phyloP scores from a whole-genome alignment of 305 asterid species.

The Fraxinus albicans region DNA sequence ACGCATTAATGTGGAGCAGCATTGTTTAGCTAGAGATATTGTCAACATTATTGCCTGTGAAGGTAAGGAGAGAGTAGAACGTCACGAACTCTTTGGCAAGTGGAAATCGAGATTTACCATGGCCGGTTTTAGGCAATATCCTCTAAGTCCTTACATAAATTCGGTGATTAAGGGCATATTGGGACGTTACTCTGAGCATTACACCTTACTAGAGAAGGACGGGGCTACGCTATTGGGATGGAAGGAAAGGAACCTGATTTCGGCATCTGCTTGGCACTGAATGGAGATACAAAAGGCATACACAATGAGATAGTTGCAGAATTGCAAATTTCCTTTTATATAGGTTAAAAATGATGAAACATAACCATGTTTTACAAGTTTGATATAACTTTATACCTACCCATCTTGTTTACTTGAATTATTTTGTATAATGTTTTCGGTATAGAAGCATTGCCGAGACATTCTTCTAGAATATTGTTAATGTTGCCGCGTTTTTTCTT shows the following conservation, averaged over 20 bases:
- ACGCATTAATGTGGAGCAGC: slow-evolving; percentile 73
- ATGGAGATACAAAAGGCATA: background rate
- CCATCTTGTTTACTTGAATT: background rate
- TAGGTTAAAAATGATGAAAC: background rate
- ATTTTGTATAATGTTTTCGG: background rate
- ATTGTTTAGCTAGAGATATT: slow-evolving; percentile 74
- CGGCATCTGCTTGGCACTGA: slow-evolving; percentile 91
- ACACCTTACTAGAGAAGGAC: slow-evolving; percentile 64
- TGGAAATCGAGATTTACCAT: slow-evolving; percentile 69
- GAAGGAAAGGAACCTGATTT: slow-evolving; percentile 69
- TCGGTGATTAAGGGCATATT: slow-evolving; percentile 59
- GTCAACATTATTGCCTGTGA: slow-evolving; percentile 89
- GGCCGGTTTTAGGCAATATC: slow-evolving; percentile 75
- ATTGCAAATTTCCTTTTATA: background rate
- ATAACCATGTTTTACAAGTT: background rate
- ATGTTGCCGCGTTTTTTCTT: no score
- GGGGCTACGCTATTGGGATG: slow-evolving; percentile 79
- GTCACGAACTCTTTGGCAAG: slow-evolving; percentile 80
- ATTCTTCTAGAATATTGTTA: background rate
- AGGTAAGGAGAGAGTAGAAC: slow-evolving; percentile 74
- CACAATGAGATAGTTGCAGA: background rate
- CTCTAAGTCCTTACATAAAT: slow-evolving; percentile 67
- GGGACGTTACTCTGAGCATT: slow-evolving; percentile 63
- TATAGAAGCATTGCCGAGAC: background rate
- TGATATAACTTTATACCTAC: background rate